These are phyloP conservation scores for Leishmania turanica DNA, from an alignment of 208 protist species.

Conservation along the genomic window DNA sequence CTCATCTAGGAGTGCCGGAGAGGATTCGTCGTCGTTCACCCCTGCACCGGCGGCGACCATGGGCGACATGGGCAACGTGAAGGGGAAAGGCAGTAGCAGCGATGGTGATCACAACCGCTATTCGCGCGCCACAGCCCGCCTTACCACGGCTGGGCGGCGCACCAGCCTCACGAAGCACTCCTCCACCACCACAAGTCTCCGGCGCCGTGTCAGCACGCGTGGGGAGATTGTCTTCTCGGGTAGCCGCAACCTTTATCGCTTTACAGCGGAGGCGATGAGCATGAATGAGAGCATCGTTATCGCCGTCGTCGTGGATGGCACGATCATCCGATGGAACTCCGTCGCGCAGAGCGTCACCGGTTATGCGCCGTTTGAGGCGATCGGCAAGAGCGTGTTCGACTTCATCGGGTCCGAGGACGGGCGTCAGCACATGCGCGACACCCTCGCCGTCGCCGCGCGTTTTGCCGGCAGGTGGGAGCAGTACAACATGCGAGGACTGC, in stretches of 20 bases:
- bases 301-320: conserved; percentile 78
- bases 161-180: conserved; percentile 19
- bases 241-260: conserved; percentile 82
- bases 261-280: conserved; percentile 57
- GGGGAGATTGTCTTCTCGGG: conserved; percentile 87
- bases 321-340: conserved; percentile 88
- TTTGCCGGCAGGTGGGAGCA: conserved; percentile 74
- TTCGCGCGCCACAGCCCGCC: conserved; percentile 14
- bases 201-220: conserved; percentile 40
- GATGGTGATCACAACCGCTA: conserved; percentile 1
- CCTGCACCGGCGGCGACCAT: neutral
- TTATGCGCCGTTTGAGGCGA: conserved; percentile 53
- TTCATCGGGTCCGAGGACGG: conserved; percentile 54
- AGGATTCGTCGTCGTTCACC: neutral
- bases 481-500: conserved; percentile 52
- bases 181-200: conserved; percentile 18
- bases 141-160: conserved; percentile 6
- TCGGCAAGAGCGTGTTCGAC: conserved; percentile 78
- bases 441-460: conserved; percentile 41
- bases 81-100: neutral
- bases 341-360: conserved; percentile 62
- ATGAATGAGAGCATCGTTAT: conserved; percentile 64
- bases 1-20: conserved; percentile 1
- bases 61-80: neutral
- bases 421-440: conserved; percentile 45